A percentile compares a stretch with the other conserved stretches of the same genome.
phyloP scores from a whole-genome alignment of 2,329 filamentous ascomycete genomes.

The Apiospora phragmitis region DNA sequence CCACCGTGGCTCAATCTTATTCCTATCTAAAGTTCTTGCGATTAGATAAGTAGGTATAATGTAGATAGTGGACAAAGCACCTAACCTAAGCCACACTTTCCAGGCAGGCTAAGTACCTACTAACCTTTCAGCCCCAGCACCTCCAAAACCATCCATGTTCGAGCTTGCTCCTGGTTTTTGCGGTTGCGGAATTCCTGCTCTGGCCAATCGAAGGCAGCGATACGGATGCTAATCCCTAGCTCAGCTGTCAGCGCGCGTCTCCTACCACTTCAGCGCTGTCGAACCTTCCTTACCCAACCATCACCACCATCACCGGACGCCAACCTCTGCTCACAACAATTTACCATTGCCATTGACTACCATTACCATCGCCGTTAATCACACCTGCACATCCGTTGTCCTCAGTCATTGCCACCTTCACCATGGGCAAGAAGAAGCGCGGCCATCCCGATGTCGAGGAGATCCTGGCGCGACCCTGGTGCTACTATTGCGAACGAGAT shows the following conservation, averaged over 20 bases:
- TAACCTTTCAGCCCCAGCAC: background rate
- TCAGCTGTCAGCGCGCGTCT: background rate
- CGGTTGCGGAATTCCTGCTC: background rate
- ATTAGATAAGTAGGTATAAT: too few relatives aligned
- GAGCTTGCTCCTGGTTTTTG: background rate
- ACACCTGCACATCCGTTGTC: background rate
- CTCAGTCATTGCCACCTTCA: conserved; percentile 22
- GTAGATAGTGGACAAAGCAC: background rate
- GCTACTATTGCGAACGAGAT: conserved; percentile 98
- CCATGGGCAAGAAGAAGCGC: conserved; percentile 89
- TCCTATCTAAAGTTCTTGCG: background rate
- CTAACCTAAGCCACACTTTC: background rate
- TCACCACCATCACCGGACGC: background rate
- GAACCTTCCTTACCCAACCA: background rate
- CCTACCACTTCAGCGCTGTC: background rate
- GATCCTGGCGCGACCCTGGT: conserved; percentile 85
- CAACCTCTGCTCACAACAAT: background rate
- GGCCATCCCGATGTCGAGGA: conserved; percentile 85
- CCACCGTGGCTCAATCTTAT: background rate
- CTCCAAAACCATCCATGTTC: background rate
- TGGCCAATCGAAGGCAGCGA: background rate
- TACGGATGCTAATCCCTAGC: background rate
- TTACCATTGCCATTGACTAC: background rate
- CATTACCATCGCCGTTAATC: background rate
- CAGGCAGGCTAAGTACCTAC: background rate